These are phyloP conservation scores for Paramecium octaurelia DNA, from an alignment of 73 alveolate genomes.

Conservation along the genomic window DNA sequence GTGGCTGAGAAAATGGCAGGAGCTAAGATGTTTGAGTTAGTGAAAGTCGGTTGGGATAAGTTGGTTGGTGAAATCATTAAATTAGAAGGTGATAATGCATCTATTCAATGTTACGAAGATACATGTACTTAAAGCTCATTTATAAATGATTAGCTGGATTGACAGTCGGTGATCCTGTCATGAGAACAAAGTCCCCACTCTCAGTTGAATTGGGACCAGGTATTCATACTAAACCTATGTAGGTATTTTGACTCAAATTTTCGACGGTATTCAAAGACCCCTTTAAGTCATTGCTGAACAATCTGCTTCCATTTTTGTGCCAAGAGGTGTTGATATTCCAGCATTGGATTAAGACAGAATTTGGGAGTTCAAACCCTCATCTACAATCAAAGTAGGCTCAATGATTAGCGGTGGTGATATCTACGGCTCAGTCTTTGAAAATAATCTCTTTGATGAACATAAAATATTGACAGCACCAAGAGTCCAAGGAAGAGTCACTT, in stretches of 20 bases:
- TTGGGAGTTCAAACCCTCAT: constrained; percentile 96
- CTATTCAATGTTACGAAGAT: constrained; percentile 98
- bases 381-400: constrained; percentile 74
- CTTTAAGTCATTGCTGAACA: constrained; percentile 57
- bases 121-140: constrained; percentile 66
- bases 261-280: constrained; percentile 78
- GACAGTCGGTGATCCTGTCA: constrained; percentile 98
- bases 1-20: constrained; percentile 99
- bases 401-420: constrained; percentile 95
- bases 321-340: constrained; percentile 98
- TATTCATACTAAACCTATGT: constrained; percentile 15
- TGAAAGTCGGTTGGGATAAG: constrained; percentile 97
- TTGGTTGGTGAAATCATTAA: constrained; percentile 99
- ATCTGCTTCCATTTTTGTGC: constrained; percentile 83
- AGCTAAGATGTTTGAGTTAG: constrained; percentile 98
- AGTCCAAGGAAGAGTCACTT: constrained; percentile 86
- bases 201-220: constrained; percentile 99
- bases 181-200: constrained; percentile 96
- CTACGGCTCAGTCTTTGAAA: constrained; percentile 92
- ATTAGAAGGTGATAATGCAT: constrained; percentile 98
- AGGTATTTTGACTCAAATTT: constrained; percentile 90
- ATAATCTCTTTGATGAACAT: constrained; percentile 89
- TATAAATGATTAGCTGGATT: constrained; percentile 81
- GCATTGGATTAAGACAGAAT: constrained; percentile 83
- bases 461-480: constrained; percentile 94